These are phyloP conservation scores for Nicotiana benthamiana DNA, from an alignment of 257 asterid genomes.

Conservation along the genomic window DNA sequence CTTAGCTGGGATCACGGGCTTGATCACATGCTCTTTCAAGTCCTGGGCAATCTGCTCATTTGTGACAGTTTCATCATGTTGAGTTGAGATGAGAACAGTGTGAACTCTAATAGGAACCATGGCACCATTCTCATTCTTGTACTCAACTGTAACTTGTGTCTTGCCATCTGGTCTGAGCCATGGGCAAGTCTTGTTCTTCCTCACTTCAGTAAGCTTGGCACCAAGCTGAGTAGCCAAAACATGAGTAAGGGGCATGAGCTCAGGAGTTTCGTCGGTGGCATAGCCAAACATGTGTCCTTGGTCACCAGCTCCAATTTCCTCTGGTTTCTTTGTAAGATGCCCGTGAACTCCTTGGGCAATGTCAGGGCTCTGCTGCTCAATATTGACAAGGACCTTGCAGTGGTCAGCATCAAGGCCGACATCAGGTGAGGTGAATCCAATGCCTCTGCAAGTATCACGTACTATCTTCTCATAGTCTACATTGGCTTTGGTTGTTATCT, in stretches of 20 bases:
- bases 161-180: constrained; percentile 84
- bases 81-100: constrained; percentile 75
- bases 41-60: constrained; percentile 57
- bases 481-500: constrained; percentile 67
- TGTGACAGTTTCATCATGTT: constrained; percentile 78
- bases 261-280: constrained; percentile 77
- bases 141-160: constrained; percentile 76
- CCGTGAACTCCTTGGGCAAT: constrained; percentile 90
- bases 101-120: constrained; percentile 73
- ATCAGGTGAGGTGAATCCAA: constrained; percentile 66
- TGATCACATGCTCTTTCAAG: constrained; percentile 67
- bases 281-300: constrained; percentile 87
- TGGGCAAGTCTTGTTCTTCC: constrained; percentile 70
- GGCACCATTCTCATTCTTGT: constrained; percentile 61
- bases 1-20: constrained; percentile 64
- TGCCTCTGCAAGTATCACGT: constrained; percentile 68
- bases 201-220: constrained; percentile 74
- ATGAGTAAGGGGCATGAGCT: constrained; percentile 84
- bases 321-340: constrained; percentile 79
- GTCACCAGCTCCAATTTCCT: constrained; percentile 82
- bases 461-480: constrained; percentile 67
- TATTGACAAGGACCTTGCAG: constrained; percentile 80
- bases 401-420: constrained; percentile 80
- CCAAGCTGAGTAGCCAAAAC: constrained; percentile 85
- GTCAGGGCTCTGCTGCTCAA: constrained; percentile 83